Base-by-base conservation (phyloP, 768 basidiomycete species). In the Amylocystis lapponica region DNA sequence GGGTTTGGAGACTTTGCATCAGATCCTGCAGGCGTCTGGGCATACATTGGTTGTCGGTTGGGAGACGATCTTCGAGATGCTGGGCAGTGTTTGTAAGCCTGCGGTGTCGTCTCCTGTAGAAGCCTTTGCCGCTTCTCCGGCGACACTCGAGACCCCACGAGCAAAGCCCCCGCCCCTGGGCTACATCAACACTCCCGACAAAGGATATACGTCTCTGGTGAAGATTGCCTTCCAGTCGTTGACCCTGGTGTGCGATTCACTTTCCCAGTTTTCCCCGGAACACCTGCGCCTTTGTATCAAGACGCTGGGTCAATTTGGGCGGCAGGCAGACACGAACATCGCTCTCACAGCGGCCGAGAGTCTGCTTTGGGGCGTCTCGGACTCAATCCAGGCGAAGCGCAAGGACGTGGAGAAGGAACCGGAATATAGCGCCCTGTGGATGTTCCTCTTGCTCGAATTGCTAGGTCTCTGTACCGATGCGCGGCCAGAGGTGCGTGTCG, bases 201-300 rank as follows among this genome's bases (percentile, higher is more conserved):
- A 81, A 56, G 80, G 78, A 41, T 84, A 86, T 47, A 75, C 75
- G 1, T 69, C 76, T 0, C 74, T 96, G 10, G 83, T 97, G 37
- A 88, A 96, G 62, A 88, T 93, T 31, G 92, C 91, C 0, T 98
- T 96, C 66, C 90, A 94, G 48, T 94, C 89, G 0, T 66, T 98
- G 47, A 97, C 90, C 5, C 67, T 99, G 8, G 91, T 97, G 17
- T 97, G 92, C 62, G 95, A 99, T 58, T 89, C 89, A 2, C 76
- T 97, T 7, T 83, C 90, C 1, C 76, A 79, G 2, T 75, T 98
- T 14, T 83, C 86, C 0, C 76, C 83, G 0, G 78, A 82, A 20
- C 85, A 95, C 54, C 78, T 97, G 19, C 83, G 83, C 7, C 71
- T 89, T 8, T 97, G 93, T 54, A 95, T 98, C 63, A 78, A 73